Evolutionary conservation across 768 basidiomycete species (phyloP).

Genomic region (Leccinum variicolor): DNA sequence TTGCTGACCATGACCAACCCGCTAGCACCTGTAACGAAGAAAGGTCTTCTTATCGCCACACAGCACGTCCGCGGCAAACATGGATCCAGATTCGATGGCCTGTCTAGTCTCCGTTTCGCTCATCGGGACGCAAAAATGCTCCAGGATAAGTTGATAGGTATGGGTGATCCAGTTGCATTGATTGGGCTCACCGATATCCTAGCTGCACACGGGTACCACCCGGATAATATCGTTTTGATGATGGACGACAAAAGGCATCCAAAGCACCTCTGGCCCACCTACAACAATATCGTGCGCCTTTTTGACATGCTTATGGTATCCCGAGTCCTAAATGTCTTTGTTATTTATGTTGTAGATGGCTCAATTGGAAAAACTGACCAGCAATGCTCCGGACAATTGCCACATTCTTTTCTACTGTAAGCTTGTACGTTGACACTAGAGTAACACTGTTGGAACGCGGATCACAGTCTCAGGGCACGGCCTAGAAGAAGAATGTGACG

Average conservation of each 20-base stretch:
- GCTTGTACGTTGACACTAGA: conserved; percentile 1
- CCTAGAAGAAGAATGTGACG: conserved; percentile 7
- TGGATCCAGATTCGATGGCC: background rate
- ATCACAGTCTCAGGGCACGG: conserved; percentile 16
- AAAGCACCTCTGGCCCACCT: background rate
- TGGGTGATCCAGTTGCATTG: background rate
- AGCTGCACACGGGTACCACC: background rate
- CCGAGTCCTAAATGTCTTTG: background rate
- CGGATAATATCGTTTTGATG: background rate
- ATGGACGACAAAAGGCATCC: background rate
- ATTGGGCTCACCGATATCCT: background rate
- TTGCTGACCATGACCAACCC: background rate
- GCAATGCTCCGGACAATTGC: conserved; percentile 41
- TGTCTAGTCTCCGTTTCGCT: conserved; percentile 10
- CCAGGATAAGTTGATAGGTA: conserved; percentile 16
- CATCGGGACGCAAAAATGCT: conserved; percentile 20
- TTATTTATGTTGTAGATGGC: conserved; percentile 23
- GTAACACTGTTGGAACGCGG: background rate
- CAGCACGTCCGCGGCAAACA: conserved; percentile 5
- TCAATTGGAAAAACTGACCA: conserved; percentile 40
- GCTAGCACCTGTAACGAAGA: conserved; percentile 3
- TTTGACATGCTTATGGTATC: background rate
- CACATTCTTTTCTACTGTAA: conserved; percentile 56
- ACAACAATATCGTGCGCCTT: background rate
- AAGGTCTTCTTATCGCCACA: conserved; percentile 21